Evolutionary conservation across 768 basidiomycete species (phyloP).

Genomic region (Mycena galopus): DNA sequence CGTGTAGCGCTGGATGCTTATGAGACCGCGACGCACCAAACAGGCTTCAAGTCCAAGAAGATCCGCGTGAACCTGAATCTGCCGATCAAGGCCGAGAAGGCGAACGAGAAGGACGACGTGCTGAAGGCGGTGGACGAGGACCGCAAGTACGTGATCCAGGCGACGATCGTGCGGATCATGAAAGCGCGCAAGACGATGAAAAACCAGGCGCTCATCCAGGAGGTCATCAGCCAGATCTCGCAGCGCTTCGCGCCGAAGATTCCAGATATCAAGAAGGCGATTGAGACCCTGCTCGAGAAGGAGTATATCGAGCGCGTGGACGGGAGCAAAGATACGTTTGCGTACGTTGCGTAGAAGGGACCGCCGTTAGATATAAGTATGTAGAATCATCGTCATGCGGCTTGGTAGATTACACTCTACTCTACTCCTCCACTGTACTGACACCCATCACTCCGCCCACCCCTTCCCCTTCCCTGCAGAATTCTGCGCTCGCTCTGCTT

Average conservation of each 20-base stretch:
- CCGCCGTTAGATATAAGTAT: background rate
- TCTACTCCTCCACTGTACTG: background rate
- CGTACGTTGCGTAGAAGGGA: background rate
- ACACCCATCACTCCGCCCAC: background rate
- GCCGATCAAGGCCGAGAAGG: conserved; percentile 96
- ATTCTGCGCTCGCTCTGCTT: background rate
- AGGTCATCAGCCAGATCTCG: conserved; percentile 92
- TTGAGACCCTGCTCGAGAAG: conserved; percentile 46
- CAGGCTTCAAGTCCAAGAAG: conserved; percentile 96
- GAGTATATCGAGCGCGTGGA: no score
- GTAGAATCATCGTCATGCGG: background rate
- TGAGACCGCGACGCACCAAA: no score
- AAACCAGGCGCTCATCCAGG: conserved; percentile 90
- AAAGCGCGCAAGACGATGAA: conserved; percentile 96
- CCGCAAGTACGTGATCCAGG: conserved; percentile 95
- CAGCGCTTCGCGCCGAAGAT: conserved; percentile 93
- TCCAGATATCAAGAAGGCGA: conserved; percentile 97
- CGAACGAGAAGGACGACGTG: conserved; percentile 89
- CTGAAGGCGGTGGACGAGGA: conserved; percentile 97
- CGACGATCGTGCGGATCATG: conserved; percentile 96
- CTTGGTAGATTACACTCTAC: background rate
- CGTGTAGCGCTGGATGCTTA: background rate
- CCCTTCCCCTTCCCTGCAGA: background rate
- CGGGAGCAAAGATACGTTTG: no score
- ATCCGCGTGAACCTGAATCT: conserved; percentile 91